Base-by-base conservation (phyloP, 2,329 filamentous ascomycete genomes). In the Trichophyton equinum region DNA sequence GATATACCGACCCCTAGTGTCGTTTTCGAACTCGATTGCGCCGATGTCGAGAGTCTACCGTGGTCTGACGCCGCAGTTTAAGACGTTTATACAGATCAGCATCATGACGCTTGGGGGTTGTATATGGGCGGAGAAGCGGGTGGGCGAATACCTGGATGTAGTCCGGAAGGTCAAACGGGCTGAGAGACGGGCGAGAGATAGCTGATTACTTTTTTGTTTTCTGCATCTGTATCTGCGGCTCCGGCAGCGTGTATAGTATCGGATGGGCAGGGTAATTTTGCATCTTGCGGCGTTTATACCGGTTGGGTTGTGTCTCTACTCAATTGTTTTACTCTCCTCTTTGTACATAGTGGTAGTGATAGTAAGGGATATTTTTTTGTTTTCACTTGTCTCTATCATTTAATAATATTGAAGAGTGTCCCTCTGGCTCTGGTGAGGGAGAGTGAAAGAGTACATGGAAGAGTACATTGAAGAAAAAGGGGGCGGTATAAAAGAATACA, bases 41-140 rank as follows among this genome's bases (percentile, higher is more conserved):
- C 75, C 71, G 15, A 65, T 67, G 5, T 73, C 73, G 46, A 74
- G 70, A 30, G 64, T 79, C 44, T 79, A 79, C 66, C 76, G 76
- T 25, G 73, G 74, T 4, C 65, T 79, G 62, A 79, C 77, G 13
- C 70, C 75, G 51, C 77, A 79, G 63, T 79, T 78, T 68, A 79
- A 79, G 63, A 73, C 78, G 30, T 79, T 77, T 64, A 65, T 79
- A 40, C 77, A 79, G 62, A 72, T 79, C 33, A 73, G 73, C 3
- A 71, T 68, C 38, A 78, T 79, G 76, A 79, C 73, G 4, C 67
- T 79, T 56, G 77, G 77, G 7, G 77, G 77, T 1, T 77, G 73
- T 64, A 74, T 79, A 55, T 79, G 76, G 71, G 77, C 77, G 1
- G 77, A 79, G 68, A 71, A 70, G 62, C 67, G 76, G 47, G 74